These are phyloP conservation scores for Roridomyces roridus DNA, from an alignment of 768 basidiomycete species.

Conservation along the genomic window DNA sequence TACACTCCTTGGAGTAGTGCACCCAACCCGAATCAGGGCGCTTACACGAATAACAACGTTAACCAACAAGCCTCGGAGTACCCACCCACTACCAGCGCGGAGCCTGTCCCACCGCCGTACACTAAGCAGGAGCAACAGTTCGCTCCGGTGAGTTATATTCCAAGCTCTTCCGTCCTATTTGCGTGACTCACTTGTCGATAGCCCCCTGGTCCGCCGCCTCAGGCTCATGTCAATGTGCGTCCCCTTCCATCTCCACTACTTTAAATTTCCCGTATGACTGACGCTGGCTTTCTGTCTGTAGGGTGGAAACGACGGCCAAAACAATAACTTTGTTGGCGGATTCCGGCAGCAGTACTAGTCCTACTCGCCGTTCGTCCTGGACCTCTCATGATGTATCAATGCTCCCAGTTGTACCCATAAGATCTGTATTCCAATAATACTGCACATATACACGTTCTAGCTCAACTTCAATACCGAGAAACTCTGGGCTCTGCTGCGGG, in stretches of 20 bases:
- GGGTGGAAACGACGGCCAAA: not conserved
- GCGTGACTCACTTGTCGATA: too few species aligned
- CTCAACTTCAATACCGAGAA: too few species aligned
- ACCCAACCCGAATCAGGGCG: not conserved
- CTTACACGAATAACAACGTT: not conserved
- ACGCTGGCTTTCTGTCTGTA: too few species aligned
- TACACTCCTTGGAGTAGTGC: not conserved
- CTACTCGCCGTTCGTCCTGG: too few species aligned
- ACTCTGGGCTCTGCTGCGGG: too few species aligned
- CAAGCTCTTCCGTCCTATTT: too few species aligned
- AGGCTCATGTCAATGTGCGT: slow-evolving; percentile 12
- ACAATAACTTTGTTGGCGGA: slow-evolving; percentile 4
- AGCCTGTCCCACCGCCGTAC: slow-evolving; percentile 9
- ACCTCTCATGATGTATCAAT: too few species aligned
- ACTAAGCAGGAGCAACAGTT: not conserved
- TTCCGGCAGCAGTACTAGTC: not conserved
- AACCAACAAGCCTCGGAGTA: not conserved
- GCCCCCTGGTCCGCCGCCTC: slow-evolving; percentile 11
- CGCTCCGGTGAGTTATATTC: not conserved
- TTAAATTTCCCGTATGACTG: not conserved
- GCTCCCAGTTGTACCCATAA: too few species aligned
- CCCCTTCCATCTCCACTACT: not conserved
- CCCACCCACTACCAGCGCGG: not conserved
- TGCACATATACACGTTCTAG: too few species aligned
- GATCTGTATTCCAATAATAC: too few species aligned